These are phyloP conservation scores for Colletotrichum siamense DNA, from an alignment of 2,329 filamentous ascomycete species.

Conservation along the genomic window DNA sequence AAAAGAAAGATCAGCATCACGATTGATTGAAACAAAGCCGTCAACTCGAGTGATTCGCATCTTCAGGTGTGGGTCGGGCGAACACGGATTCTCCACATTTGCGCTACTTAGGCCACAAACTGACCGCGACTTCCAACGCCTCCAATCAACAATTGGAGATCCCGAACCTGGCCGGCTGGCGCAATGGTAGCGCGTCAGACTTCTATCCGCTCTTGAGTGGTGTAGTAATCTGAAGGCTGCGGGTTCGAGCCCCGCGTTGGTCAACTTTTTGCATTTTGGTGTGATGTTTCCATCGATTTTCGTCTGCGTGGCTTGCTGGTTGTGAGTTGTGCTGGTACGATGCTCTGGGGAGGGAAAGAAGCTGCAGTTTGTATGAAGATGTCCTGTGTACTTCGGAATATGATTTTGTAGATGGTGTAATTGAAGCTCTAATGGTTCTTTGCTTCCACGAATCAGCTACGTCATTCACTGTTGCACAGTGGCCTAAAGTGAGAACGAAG, in stretches of 20 bases:
- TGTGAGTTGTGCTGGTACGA: background rate
- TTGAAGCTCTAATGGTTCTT: background rate
- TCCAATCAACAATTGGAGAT: slow-evolving; percentile 5
- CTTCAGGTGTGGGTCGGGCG: background rate
- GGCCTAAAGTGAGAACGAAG: background rate
- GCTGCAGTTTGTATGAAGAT: background rate
- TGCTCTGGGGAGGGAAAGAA: background rate
- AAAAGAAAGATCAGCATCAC: background rate
- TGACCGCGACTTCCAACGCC: background rate
- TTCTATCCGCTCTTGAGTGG: background rate
- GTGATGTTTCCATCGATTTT: background rate
- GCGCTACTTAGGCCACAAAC: background rate
- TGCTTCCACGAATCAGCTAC: background rate
- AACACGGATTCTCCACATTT: background rate
- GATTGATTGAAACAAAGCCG: background rate
- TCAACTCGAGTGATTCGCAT: background rate
- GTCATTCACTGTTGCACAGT: background rate
- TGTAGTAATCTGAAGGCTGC: slow-evolving; percentile 15
- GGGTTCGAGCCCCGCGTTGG: slow-evolving; percentile 23
- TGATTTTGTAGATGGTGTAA: background rate
- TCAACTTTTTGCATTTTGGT: background rate
- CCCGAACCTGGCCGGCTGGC: slow-evolving; percentile 12
- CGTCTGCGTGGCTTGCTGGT: background rate
- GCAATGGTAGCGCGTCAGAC: slow-evolving; percentile 24
- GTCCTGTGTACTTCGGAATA: no score